These are phyloP conservation scores for Butyriboletus appendiculatus DNA, from an alignment of 1,284 basidiomycete genomes.

Conservation along the genomic window DNA sequence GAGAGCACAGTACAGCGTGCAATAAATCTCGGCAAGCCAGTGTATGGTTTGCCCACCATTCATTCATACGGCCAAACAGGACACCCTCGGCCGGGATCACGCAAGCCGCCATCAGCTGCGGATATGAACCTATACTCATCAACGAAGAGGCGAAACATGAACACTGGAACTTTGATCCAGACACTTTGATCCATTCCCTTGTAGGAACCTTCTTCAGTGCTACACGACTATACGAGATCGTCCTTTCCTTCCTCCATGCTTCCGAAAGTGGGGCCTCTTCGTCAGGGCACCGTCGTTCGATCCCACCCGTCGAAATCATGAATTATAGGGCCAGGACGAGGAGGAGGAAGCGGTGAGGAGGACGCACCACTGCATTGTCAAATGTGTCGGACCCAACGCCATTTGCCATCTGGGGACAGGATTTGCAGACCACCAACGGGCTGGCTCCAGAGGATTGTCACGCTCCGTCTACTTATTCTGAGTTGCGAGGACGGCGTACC, in stretches of 20 bases:
- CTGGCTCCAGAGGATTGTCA: slow-evolving; percentile 60
- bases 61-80: no score
- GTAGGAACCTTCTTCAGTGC: slow-evolving; percentile 28
- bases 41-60: no score
- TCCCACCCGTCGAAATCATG: slow-evolving; percentile 19
- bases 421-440: slow-evolving; percentile 59
- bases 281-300: slow-evolving; percentile 35
- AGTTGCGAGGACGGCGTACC: slow-evolving; percentile 35
- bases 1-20: no score
- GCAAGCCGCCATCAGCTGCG: no score
- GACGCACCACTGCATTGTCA: slow-evolving; percentile 51
- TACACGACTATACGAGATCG: slow-evolving; percentile 38
- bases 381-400: slow-evolving; percentile 59
- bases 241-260: slow-evolving; percentile 41
- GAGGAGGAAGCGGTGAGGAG: no score
- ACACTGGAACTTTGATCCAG: no score
- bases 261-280: slow-evolving; percentile 21
- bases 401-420: slow-evolving; percentile 46
- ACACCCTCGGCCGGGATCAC: no score
- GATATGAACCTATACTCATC: no score
- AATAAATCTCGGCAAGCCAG: no score
- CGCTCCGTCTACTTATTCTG: slow-evolving; percentile 28
- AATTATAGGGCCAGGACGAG: background rate
- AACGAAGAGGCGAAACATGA: no score
- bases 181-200: slow-evolving; percentile 2